phyloP scores from a whole-genome alignment of 73 alveolate genomes.

The Paramecium pentaurelia region DNA sequence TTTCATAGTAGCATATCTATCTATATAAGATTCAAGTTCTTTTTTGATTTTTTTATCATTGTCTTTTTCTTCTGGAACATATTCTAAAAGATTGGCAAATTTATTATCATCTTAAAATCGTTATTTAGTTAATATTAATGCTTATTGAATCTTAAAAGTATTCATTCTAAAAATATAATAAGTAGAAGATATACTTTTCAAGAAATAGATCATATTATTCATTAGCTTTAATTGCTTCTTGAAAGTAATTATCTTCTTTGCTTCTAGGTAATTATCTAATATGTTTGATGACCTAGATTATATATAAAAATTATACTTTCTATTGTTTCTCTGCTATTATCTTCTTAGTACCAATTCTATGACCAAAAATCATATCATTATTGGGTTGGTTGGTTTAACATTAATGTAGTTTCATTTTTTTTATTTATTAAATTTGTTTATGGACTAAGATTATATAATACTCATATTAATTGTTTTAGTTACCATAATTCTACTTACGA shows the following conservation, averaged over 20 bases:
- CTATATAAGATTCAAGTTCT: constrained; percentile 34
- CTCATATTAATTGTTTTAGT: not conserved
- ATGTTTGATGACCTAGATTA: not conserved
- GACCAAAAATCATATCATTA: constrained; percentile 44
- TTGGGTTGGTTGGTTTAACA: constrained; percentile 25
- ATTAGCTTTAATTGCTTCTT: not conserved
- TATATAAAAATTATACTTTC: not conserved
- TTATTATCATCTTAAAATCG: constrained; percentile 33
- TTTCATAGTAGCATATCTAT: not conserved
- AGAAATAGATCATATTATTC: not conserved
- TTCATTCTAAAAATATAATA: not conserved
- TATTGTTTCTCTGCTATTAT: not conserved
- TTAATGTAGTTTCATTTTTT: constrained; percentile 4
- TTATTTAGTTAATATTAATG: not conserved
- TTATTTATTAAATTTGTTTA: not conserved
- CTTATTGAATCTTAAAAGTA: constrained; percentile 5
- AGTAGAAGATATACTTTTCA: not conserved
- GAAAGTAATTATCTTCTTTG: constrained; percentile 20
- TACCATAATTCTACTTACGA: not conserved
- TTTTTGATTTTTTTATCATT: not conserved
- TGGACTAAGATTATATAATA: not conserved
- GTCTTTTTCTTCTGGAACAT: constrained; percentile 23
- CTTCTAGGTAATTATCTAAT: constrained; percentile 2
- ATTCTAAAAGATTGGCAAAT: constrained; percentile 4
- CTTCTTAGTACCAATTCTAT: not conserved